phyloP scores from a whole-genome alignment of 1,284 basidiomycete genomes.

The Ceratobasidium sp. region DNA sequence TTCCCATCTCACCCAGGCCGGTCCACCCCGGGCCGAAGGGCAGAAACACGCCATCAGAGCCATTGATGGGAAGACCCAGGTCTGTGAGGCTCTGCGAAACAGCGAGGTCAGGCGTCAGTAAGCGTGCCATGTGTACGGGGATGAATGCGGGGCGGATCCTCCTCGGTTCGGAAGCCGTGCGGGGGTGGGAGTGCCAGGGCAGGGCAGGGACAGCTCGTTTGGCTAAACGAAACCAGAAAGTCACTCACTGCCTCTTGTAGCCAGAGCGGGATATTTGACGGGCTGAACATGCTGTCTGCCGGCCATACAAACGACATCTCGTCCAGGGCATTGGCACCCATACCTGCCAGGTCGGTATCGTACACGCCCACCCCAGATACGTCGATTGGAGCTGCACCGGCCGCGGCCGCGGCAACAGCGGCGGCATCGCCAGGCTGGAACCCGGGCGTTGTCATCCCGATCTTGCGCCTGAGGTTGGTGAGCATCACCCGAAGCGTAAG shows the following conservation, averaged over 20 bases:
- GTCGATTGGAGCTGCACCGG: too few species aligned
- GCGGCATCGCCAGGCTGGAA: conserved; percentile 54
- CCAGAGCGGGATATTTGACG: conserved; percentile 81
- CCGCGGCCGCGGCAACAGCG: conserved; percentile 44
- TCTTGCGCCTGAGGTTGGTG: conserved; percentile 85
- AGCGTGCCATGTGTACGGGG: conserved; percentile 41
- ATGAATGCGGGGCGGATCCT: conserved; percentile 51
- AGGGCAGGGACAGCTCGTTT: neutral
- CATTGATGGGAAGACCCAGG: conserved; percentile 87
- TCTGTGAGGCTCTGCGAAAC: conserved; percentile 78
- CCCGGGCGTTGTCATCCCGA: conserved; percentile 71
- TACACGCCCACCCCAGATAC: conserved; percentile 46
- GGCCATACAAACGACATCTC: conserved; percentile 85
- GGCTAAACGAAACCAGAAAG: neutral
- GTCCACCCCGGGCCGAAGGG: conserved; percentile 70
- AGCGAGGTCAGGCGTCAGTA: conserved; percentile 22
- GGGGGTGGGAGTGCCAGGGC: neutral
- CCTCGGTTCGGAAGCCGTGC: conserved; percentile 6
- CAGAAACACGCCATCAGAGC: conserved; percentile 88
- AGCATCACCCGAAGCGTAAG: conserved; percentile 91
- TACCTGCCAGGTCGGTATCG: conserved; percentile 49
- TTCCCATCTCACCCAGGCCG: conserved; percentile 66
- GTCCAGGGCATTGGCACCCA: conserved; percentile 64
- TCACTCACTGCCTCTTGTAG: conserved; percentile 73
- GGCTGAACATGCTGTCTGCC: conserved; percentile 76